These are phyloP conservation scores for Pythium rishiriense DNA, from an alignment of 352 stramenopile genomes.

Conservation along the genomic window DNA sequence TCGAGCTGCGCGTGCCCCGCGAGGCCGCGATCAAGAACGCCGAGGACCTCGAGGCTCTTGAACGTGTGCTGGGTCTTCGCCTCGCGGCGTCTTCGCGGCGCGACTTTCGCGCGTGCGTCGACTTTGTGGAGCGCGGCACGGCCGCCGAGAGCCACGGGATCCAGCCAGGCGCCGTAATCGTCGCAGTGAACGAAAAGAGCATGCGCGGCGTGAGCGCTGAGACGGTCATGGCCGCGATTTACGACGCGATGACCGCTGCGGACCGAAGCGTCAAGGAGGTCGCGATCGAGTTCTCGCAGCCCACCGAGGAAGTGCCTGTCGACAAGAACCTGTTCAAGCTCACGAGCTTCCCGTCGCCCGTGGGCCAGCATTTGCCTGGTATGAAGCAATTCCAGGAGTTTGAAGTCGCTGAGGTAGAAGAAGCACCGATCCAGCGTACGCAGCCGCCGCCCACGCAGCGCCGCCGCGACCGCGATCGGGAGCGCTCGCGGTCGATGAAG, in stretches of 20 bases:
- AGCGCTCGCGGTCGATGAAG: constrained; percentile 72
- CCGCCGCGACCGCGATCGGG: constrained; percentile 21
- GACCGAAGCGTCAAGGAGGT: constrained; percentile 26
- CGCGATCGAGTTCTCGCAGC: constrained; percentile 65
- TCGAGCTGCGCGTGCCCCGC: constrained; percentile 44
- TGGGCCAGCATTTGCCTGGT: constrained; percentile 59
- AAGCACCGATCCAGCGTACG: not conserved
- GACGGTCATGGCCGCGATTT: constrained; percentile 49
- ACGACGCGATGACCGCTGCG: constrained; percentile 16
- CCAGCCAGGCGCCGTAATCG: constrained; percentile 52
- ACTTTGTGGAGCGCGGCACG: constrained; percentile 58
- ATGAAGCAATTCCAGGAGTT: constrained; percentile 52
- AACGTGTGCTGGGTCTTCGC: constrained; percentile 55
- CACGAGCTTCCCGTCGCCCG: constrained; percentile 73
- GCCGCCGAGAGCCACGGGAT: constrained; percentile 52
- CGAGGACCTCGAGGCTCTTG: constrained; percentile 36
- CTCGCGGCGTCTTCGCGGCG: constrained; percentile 54
- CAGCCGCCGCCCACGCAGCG: constrained; percentile 31
- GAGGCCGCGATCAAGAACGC: constrained; percentile 21
- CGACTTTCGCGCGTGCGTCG: constrained; percentile 67
- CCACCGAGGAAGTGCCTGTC: constrained; percentile 62
- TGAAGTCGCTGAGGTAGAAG: constrained; percentile 25
- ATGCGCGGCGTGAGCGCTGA: constrained; percentile 52
- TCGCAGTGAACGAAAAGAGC: constrained; percentile 54
- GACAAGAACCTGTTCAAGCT: constrained; percentile 69